Percentiles rank a stretch among this genome's conserved stretches.
Conservation (phyloP, 257 asterid species). For the Thymus quinquecostatus region DNA sequence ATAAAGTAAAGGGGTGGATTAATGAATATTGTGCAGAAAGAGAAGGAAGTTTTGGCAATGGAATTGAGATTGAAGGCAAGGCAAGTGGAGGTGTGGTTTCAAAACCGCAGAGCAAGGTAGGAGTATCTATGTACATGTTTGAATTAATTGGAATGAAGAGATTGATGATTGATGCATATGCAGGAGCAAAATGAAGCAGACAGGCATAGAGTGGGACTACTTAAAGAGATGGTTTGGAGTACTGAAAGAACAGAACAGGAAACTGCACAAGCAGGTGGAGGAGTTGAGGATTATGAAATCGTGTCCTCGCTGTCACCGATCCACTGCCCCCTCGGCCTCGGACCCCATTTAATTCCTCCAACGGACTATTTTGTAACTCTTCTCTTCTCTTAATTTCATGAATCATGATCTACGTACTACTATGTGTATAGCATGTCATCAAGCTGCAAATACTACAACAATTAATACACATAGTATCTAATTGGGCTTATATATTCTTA, state of each 20-base stretch:
- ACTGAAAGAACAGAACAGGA: slow-evolving; percentile 65
- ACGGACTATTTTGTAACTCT: no score
- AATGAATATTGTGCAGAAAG: slow-evolving; percentile 46
- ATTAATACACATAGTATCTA: no score
- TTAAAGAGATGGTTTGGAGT: slow-evolving; percentile 70
- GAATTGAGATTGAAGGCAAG: slow-evolving; percentile 68
- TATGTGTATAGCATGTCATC: no score
- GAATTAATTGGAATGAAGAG: no score
- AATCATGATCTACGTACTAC: no score
- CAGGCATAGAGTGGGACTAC: slow-evolving; percentile 75
- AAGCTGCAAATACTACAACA: no score
- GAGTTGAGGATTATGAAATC: slow-evolving; percentile 37
- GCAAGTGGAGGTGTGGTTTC: slow-evolving; percentile 96
- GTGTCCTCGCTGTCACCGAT: no score
- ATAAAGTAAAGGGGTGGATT: neutral
- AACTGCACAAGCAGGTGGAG: slow-evolving; percentile 62
- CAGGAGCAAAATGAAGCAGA: slow-evolving; percentile 86
- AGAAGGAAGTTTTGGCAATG: slow-evolving; percentile 67
- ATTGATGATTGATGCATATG: no score
- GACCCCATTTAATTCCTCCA: slow-evolving; percentile 11
- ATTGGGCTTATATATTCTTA: no score
- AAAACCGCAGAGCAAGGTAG: slow-evolving; percentile 93
- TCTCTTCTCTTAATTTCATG: no score
- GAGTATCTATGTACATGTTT: no score
- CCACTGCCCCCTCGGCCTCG: slow-evolving; percentile 37